Percentiles rank a stretch among this genome's conserved stretches.
Conservation (phyloP, 352 stramenopile genomes). For the Globisporangium nodosum region DNA sequence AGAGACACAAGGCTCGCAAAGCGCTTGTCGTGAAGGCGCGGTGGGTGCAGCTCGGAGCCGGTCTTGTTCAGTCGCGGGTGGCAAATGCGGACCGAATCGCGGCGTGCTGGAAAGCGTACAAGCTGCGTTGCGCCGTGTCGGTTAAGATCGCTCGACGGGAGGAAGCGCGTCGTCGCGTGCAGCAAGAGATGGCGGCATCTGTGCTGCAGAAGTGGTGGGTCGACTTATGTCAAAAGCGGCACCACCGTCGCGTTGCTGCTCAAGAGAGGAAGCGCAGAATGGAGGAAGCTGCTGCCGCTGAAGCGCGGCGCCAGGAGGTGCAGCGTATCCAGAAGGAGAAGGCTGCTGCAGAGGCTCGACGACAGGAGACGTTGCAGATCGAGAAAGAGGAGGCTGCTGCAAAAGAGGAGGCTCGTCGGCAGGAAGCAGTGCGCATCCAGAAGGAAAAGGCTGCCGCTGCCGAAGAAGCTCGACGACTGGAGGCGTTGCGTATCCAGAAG, state of each 20-base stretch:
- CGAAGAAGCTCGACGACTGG: background rate
- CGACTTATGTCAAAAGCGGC: constrained; percentile 29
- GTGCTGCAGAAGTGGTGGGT: constrained; percentile 43
- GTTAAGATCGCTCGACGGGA: constrained; percentile 7
- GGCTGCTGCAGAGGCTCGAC: background rate
- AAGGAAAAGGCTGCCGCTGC: constrained; percentile 15
- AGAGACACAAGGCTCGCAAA: constrained; percentile 14
- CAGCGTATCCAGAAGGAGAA: constrained; percentile 1
- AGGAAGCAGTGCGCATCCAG: constrained; percentile 16
- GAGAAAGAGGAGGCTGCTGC: background rate
- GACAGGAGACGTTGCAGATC: background rate
- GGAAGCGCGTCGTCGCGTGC: background rate
- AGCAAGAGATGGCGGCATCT: constrained; percentile 14
- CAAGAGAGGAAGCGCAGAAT: constrained; percentile 15
- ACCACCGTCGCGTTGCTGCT: constrained; percentile 15
- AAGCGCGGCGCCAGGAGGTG: background rate
- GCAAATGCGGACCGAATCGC: constrained; percentile 16
- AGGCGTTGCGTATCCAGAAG: background rate
- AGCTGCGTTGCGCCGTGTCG: constrained; percentile 18
- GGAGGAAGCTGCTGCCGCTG: background rate
- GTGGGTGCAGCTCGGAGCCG: no score
- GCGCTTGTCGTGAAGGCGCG: constrained; percentile 8
- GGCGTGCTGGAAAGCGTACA: constrained; percentile 25
- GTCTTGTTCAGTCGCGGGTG: background rate
- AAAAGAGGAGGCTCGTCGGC: background rate